phyloP scores from a whole-genome alignment of 1,284 basidiomycete species.

The Fomes fomentarius region DNA sequence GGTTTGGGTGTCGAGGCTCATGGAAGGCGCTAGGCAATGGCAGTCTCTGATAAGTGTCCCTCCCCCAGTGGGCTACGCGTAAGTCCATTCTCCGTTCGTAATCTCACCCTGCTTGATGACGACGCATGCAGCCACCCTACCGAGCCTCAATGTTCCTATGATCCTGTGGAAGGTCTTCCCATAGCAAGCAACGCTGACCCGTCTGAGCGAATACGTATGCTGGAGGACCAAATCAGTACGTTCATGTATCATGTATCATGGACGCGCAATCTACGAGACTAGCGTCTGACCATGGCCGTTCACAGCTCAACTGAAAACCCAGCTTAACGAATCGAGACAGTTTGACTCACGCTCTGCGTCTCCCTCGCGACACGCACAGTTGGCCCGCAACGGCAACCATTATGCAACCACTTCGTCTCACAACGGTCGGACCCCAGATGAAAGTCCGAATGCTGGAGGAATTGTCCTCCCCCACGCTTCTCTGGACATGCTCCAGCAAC shows the following conservation, averaged over 20 bases:
- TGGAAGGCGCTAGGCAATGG: slow-evolving; percentile 58
- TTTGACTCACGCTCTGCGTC: slow-evolving; percentile 43
- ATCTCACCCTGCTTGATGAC: slow-evolving; percentile 6
- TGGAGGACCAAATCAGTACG: slow-evolving; percentile 78
- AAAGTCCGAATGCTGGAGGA: slow-evolving; percentile 30
- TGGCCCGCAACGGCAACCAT: slow-evolving; percentile 23
- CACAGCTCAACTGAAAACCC: slow-evolving; percentile 64
- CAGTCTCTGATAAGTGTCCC: slow-evolving; percentile 78
- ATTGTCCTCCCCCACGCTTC: slow-evolving; percentile 54
- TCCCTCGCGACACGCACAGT: slow-evolving; percentile 38
- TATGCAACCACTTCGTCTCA: slow-evolving; percentile 27
- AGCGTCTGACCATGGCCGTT: slow-evolving; percentile 1
- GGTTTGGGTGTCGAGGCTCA: slow-evolving; percentile 6
- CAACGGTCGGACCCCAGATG: slow-evolving; percentile 27
- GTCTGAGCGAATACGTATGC: slow-evolving; percentile 68
- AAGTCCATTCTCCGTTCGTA: slow-evolving; percentile 33
- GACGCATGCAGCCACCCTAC: slow-evolving; percentile 64
- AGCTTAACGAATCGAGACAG: slow-evolving; percentile 57
- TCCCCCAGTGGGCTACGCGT: slow-evolving; percentile 79
- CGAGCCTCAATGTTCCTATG: slow-evolving; percentile 81
- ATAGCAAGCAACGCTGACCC: slow-evolving; percentile 77
- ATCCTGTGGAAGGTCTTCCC: slow-evolving; percentile 78
- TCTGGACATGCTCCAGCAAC: slow-evolving; percentile 43
- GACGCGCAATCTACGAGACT: background rate
- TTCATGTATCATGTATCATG: slow-evolving; percentile 24